Evolutionary conservation across 140 eudicot species (phyloP).

Genomic region (Senecio squalidus): DNA sequence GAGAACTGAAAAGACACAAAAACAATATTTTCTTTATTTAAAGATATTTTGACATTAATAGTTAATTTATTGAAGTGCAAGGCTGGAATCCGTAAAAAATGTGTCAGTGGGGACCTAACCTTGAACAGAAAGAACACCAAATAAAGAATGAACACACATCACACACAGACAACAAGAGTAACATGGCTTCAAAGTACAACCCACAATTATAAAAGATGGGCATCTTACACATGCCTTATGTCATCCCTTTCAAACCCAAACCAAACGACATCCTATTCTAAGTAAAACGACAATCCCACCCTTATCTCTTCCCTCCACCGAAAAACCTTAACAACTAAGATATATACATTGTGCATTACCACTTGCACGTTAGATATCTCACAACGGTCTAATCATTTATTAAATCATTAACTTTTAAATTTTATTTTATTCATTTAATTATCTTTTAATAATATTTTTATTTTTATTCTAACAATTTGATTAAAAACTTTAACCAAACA

Average conservation of each 20-base stretch:
- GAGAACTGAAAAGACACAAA: too few relatives aligned
- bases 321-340: not conserved
- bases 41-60: too few relatives aligned
- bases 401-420: too few relatives aligned
- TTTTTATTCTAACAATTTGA: too few relatives aligned
- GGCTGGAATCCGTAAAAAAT: not conserved
- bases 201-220: constrained; percentile 6
- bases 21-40: too few relatives aligned
- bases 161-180: too few relatives aligned
- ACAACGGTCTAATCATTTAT: too few relatives aligned
- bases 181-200: not conserved
- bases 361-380: too few relatives aligned
- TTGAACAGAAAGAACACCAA: constrained; percentile 7
- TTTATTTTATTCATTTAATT: too few relatives aligned
- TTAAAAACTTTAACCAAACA: too few relatives aligned
- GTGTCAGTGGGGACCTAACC: constrained; percentile 12
- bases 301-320: not conserved
- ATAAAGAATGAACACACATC: constrained; percentile 5
- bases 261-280: constrained; percentile 19
- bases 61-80: not conserved
- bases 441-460: too few relatives aligned
- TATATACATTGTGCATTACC: not conserved
- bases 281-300: constrained; percentile 22
- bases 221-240: constrained; percentile 17
- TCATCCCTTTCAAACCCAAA: not conserved